phyloP scores from a whole-genome alignment of 768 basidiomycete species.

The Suillus occidentalis region DNA sequence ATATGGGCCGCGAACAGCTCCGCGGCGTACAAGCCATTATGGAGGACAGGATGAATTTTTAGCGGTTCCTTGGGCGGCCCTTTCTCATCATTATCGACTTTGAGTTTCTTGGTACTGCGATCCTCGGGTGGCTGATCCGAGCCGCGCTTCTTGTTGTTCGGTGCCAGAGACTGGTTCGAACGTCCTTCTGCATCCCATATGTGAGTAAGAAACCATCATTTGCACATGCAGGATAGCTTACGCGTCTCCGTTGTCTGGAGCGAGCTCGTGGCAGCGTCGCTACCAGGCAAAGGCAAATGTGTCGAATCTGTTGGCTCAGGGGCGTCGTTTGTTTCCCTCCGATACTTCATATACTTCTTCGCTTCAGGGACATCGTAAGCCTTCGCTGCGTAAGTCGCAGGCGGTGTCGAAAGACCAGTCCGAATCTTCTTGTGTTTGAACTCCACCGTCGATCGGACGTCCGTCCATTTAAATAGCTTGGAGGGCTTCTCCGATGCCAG shows the following conservation, averaged over 20 bases:
- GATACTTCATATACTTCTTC: background rate
- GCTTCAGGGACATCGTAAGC: background rate
- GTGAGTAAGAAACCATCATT: background rate
- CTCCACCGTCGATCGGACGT: background rate
- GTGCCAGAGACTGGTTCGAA: background rate
- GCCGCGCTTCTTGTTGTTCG: background rate
- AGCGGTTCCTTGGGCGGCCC: too few relatives aligned
- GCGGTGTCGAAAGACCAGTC: background rate
- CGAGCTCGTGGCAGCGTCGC: background rate
- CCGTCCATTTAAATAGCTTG: background rate
- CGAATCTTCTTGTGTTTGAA: background rate
- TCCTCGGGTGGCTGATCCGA: background rate
- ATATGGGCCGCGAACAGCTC: too few relatives aligned
- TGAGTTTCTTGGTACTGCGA: background rate
- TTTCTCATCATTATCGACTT: too few relatives aligned
- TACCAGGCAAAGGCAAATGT: too few relatives aligned
- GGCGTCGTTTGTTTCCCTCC: background rate
- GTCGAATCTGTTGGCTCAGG: background rate
- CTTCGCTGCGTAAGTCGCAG: background rate
- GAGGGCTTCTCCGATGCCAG: background rate
- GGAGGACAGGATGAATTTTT: background rate
- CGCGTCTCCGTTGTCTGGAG: background rate
- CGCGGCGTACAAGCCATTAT: background rate
- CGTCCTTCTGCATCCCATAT: background rate
- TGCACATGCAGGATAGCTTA: background rate